Percentiles rank a stretch among this genome's conserved stretches.
phyloP scores from a whole-genome alignment of 1,284 basidiomycete genomes.

The Trichosporon faecale region DNA sequence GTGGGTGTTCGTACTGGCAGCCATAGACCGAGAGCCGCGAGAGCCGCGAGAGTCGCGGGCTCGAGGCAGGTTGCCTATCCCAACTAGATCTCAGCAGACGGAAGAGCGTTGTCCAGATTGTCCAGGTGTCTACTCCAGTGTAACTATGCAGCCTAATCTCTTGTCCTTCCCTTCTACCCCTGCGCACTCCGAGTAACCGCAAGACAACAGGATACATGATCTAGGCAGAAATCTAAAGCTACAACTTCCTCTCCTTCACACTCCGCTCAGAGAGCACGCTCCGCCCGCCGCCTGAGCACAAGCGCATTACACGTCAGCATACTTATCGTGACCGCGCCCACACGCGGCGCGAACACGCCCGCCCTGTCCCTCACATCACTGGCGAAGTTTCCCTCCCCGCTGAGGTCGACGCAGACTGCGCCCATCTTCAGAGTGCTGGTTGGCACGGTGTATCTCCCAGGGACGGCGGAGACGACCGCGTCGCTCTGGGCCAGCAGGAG shows the following conservation, averaged over 20 bases:
- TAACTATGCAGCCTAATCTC: too few relatives aligned
- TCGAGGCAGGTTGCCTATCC: too few relatives aligned
- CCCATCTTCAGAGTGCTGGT: conserved; percentile 24
- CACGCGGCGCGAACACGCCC: conserved; percentile 23
- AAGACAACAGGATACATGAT: not conserved
- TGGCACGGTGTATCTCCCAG: conserved; percentile 27
- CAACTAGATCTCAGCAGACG: too few relatives aligned
- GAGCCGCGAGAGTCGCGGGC: too few relatives aligned
- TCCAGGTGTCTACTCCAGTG: too few relatives aligned
- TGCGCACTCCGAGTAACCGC: not conserved
- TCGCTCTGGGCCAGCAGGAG: conserved; percentile 52
- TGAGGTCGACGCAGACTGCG: conserved; percentile 32
- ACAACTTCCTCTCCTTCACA: not conserved
- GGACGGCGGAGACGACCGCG: conserved; percentile 78
- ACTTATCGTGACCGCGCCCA: conserved; percentile 32
- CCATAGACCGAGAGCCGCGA: not conserved
- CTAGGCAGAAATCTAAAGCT: not conserved
- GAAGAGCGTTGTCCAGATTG: too few relatives aligned
- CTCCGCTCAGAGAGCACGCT: too few relatives aligned
- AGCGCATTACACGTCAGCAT: conserved; percentile 32
- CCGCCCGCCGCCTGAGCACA: conserved; percentile 15
- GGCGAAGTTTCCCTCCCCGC: conserved; percentile 31
- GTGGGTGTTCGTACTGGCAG: not conserved
- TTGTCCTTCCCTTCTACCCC: too few relatives aligned
- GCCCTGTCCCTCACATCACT: conserved; percentile 28